Conservation (phyloP, 306 rosid genomes). For the Fagus crenata region DNA sequence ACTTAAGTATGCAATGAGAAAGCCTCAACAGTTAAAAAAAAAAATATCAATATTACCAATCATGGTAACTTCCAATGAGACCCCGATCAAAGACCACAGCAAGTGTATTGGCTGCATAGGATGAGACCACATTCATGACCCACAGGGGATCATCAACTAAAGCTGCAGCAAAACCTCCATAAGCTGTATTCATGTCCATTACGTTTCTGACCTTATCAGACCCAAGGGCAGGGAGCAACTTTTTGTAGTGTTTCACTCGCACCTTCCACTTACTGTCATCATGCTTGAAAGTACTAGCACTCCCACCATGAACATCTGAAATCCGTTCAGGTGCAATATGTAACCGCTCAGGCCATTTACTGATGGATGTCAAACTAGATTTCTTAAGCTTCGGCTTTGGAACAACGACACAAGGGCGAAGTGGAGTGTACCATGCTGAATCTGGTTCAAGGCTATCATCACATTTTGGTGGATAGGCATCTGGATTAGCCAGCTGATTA, state of each 20-base stretch:
- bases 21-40: background rate
- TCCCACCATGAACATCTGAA: conserved; percentile 52
- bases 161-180: conserved; percentile 89
- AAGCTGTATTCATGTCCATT: conserved; percentile 92
- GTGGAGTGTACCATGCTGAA: conserved; percentile 95
- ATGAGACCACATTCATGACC: conserved; percentile 98
- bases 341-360: conserved; percentile 86
- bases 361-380: conserved; percentile 48
- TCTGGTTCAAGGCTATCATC: conserved; percentile 91
- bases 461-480: conserved; percentile 78
- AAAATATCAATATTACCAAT: conserved; percentile 56
- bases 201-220: conserved; percentile 78
- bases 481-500: conserved; percentile 51
- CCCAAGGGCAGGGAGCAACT: conserved; percentile 82
- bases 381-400: conserved; percentile 66
- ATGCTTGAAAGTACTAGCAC: conserved; percentile 60
- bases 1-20: background rate
- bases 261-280: conserved; percentile 83
- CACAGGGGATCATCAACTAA: conserved; percentile 77
- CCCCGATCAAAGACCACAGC: conserved; percentile 87
- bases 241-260: conserved; percentile 78
- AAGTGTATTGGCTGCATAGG: conserved; percentile 77
- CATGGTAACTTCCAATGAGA: conserved; percentile 89
- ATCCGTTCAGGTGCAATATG: conserved; percentile 69
- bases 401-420: conserved; percentile 74